Base-by-base conservation (phyloP, 176 grass and related monocot species). In the Phoenix dactylifera region DNA sequence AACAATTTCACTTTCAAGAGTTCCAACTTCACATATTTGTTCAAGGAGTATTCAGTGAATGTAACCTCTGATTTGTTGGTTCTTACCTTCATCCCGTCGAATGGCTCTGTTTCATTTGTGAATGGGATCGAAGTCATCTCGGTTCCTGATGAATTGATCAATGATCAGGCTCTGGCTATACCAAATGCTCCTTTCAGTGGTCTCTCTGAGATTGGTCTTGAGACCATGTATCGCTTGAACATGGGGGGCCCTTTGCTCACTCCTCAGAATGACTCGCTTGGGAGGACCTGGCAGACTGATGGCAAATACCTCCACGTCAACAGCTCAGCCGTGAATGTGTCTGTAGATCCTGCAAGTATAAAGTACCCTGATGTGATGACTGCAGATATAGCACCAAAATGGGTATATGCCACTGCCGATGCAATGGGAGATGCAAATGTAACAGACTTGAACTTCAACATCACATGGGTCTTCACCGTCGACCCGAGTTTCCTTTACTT, bases 71-170 rank as follows among this genome's bases (percentile, higher is more conserved):
- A 85, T 60, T 72, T 70, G 70, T 80, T 97, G 53, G 74, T 78
- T 25, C 68, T 97, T 4, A 75, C 82, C 22, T 97, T 97, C 57
- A 80, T 97, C 70, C 92, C 92, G 1, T 60, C 69, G 39, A 80
- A 75, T 32, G 86, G 72, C 51, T 79, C 66, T 7, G 60, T 81
- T 54, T 70, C 86, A 24, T 97, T 97, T 10, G 26, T 97, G 22
- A 97, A 85, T 62, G 92, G 79, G 3, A 85, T 97, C 18, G 85
- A 97, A 58, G 84, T 97, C 51, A 58, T 97, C 39, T 97, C 87
- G 2, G 77, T 82, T 50, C 92, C 92, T 72, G 83, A 91, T 60
- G 30, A 67, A 49, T 79, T 91, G 16, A 85, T 97, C 57, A 69
- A 72, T 3, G 73, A 91, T 77, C 77, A 85, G 0, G 92, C 59